These are phyloP conservation scores for Pythium aristosporum DNA, from an alignment of 352 stramenopile species.

Conservation along the genomic window DNA sequence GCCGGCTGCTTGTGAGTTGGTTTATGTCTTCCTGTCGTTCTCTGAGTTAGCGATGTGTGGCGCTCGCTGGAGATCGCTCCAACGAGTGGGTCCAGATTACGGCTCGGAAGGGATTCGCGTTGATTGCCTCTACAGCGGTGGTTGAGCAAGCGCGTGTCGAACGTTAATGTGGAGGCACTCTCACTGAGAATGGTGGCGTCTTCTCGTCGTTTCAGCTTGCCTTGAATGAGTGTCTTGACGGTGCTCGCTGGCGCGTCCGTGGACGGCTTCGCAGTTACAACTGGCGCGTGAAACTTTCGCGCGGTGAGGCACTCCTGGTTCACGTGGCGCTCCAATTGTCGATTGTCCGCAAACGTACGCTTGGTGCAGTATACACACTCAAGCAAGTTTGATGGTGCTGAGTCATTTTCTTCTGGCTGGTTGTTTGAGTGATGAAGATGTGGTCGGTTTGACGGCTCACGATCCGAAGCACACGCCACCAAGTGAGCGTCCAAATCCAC, in stretches of 20 bases:
- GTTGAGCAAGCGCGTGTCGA: neutral
- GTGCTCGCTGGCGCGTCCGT: neutral
- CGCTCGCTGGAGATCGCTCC: neutral
- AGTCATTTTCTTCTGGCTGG: neutral
- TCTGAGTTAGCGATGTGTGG: neutral
- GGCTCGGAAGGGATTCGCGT: neutral
- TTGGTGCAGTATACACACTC: slow-evolving; percentile 54
- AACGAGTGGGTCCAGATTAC: neutral
- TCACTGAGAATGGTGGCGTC: slow-evolving; percentile 6
- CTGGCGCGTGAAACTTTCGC: slow-evolving; percentile 28
- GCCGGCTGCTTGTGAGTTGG: neutral
- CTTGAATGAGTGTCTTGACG: slow-evolving; percentile 16
- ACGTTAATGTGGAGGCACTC: slow-evolving; percentile 3
- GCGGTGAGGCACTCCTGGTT: slow-evolving; percentile 39
- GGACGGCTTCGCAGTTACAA: neutral
- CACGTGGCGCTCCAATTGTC: slow-evolving; percentile 36
- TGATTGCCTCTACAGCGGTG: slow-evolving; percentile 1
- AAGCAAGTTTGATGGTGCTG: neutral
- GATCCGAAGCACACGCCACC: slow-evolving; percentile 13
- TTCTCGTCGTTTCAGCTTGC: slow-evolving; percentile 17
- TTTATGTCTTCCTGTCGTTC: slow-evolving; percentile 3
- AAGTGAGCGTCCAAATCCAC: slow-evolving; percentile 32
- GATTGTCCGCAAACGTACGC: slow-evolving; percentile 25
- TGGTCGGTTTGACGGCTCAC: neutral
- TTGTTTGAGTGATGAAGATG: slow-evolving; percentile 4